Evolutionary conservation across 148 eudicot species (phyloP).

Genomic region (Rhododendron kiyosumense): DNA sequence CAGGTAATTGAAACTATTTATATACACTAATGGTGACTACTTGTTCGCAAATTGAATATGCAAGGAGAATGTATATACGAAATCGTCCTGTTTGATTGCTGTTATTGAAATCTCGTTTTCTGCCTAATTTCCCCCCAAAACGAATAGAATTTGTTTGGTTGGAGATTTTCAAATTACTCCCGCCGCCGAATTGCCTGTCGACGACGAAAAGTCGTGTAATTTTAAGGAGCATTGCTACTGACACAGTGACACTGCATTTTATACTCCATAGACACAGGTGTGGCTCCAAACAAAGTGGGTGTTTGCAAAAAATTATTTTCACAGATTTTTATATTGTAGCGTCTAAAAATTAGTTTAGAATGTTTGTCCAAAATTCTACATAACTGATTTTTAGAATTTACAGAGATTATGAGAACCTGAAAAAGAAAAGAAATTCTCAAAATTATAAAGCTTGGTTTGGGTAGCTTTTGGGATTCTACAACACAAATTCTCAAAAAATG

Average conservation of each 20-base stretch:
- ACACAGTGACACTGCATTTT: too few relatives aligned
- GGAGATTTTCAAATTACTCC: neutral
- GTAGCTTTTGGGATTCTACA: too few relatives aligned
- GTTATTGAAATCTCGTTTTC: neutral
- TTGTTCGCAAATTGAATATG: neutral
- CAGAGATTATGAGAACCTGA: neutral
- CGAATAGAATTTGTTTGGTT: neutral
- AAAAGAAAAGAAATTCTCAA: too few relatives aligned
- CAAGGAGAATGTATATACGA: neutral
- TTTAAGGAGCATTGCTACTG: too few relatives aligned
- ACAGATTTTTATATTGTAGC: too few relatives aligned
- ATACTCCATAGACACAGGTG: too few relatives aligned
- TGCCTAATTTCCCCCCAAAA: neutral
- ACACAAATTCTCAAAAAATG: too few relatives aligned
- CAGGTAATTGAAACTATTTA: conserved; percentile 25
- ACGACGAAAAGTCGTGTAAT: neutral
- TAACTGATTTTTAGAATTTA: neutral
- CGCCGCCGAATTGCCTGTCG: neutral
- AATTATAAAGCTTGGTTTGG: too few relatives aligned
- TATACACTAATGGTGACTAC: neutral
- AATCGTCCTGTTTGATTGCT: neutral
- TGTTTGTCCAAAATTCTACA: too few relatives aligned
- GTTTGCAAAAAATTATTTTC: too few relatives aligned
- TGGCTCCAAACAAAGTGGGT: too few relatives aligned
- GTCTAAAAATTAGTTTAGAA: too few relatives aligned